A percentile compares a stretch with the other conserved stretches of the same genome.
phyloP scores from a whole-genome alignment of 768 basidiomycete species.

The Trametopsis cervina region DNA sequence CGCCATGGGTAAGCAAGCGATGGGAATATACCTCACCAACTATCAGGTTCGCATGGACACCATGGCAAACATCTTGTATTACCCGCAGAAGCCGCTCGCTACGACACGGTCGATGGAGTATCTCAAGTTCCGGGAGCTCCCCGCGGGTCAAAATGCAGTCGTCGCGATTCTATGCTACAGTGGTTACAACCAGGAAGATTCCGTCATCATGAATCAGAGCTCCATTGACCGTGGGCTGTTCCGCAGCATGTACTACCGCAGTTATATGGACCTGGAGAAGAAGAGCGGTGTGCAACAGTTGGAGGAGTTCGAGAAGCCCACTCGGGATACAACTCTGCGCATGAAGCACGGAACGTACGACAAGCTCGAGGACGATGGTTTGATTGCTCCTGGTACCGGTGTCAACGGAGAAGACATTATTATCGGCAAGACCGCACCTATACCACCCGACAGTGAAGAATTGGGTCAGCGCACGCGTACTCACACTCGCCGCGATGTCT shows the following conservation, averaged over 20 bases:
- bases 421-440: constrained; percentile 97
- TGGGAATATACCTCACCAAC: constrained; percentile 98
- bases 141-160: constrained; percentile 98
- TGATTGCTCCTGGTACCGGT: constrained; percentile 93
- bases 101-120: constrained; percentile 99
- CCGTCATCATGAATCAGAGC: constrained; percentile 99
- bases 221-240: constrained; percentile 97
- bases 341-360: constrained; percentile 99
- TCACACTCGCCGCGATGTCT: constrained; percentile 93
- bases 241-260: constrained; percentile 97
- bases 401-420: constrained; percentile 98
- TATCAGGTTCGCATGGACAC: constrained; percentile 99
- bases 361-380: constrained; percentile 93
- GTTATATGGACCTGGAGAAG: constrained; percentile 98
- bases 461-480: constrained; percentile 91
- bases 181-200: constrained; percentile 99
- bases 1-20: constrained; percentile 99
- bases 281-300: constrained; percentile 86
- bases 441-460: constrained; percentile 95
- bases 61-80: constrained; percentile 99
- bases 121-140: constrained; percentile 95
- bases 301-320: constrained; percentile 97
- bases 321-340: constrained; percentile 84
- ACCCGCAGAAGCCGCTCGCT: constrained; percentile 97
- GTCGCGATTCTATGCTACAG: constrained; percentile 98